Conservation (phyloP, 176 grass and related monocot genomes). For the Aegilops umbellulata region DNA sequence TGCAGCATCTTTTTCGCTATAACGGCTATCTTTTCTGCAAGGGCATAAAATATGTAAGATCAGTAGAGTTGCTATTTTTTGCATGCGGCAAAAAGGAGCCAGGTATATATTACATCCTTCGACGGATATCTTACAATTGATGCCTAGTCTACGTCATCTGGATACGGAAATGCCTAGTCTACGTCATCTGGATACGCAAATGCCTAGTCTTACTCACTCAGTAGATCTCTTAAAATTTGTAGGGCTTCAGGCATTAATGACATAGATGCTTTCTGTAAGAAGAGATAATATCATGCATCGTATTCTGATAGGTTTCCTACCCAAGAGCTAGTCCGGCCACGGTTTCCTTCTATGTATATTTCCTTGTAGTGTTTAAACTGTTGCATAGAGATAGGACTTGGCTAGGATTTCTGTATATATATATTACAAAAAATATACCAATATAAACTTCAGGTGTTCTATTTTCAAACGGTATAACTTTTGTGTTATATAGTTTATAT, state of each 20-base stretch:
- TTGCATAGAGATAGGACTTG: no score
- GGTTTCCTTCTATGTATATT: no score
- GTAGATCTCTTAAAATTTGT: not conserved
- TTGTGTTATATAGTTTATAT: no score
- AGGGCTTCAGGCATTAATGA: not conserved
- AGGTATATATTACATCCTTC: not conserved
- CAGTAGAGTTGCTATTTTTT: not conserved
- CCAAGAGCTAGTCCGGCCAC: no score
- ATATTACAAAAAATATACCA: no score
- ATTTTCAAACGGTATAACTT: no score
- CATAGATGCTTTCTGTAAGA: not conserved
- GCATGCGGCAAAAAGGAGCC: constrained; percentile 10
- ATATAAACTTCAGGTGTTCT: no score
- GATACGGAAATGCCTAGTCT: not conserved
- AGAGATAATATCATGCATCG: no score
- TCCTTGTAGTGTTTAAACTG: no score
- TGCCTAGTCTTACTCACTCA: not conserved
- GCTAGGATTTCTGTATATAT: no score
- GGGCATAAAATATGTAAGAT: constrained; percentile 2
- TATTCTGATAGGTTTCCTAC: no score
- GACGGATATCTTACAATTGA: not conserved
- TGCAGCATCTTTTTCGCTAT: constrained; percentile 95
- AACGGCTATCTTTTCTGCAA: constrained; percentile 85
- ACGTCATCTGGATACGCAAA: not conserved
- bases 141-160: not conserved